Percentiles rank a stretch among this genome's conserved stretches.
These are phyloP conservation scores for thale cress (Arabidopsis thaliana) DNA, from an alignment of 345 rosid species.

Conservation along the genomic window TAIR10.1 NC_003071.7:19536501-19537000, in stretches of 20 bases:
- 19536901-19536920: conserved; percentile 56
- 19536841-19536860: conserved; percentile 33
- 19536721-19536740: conserved; percentile 72
- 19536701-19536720: conserved; percentile 71
- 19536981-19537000: background rate
- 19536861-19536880: conserved; percentile 75
- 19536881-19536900: conserved; percentile 56
- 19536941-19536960: background rate
- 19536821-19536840: conserved; percentile 20
- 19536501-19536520: background rate
- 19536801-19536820: conserved; percentile 5
- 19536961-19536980: background rate
- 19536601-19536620: conserved; percentile 79
- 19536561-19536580: conserved; percentile 94
- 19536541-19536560: conserved; percentile 92
- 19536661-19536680: conserved; percentile 82
- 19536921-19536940: background rate
- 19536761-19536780: conserved; percentile 47
- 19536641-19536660: conserved; percentile 99
- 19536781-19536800: conserved; percentile 19
- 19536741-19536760: conserved; percentile 39
- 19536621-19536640: conserved; percentile 82
- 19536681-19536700: conserved; percentile 75
- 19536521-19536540: conserved; percentile 62
- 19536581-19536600: conserved; percentile 93